Evolutionary conservation across 257 asterid species (phyloP).

Genomic region (Nicotiana tabacum): DNA sequence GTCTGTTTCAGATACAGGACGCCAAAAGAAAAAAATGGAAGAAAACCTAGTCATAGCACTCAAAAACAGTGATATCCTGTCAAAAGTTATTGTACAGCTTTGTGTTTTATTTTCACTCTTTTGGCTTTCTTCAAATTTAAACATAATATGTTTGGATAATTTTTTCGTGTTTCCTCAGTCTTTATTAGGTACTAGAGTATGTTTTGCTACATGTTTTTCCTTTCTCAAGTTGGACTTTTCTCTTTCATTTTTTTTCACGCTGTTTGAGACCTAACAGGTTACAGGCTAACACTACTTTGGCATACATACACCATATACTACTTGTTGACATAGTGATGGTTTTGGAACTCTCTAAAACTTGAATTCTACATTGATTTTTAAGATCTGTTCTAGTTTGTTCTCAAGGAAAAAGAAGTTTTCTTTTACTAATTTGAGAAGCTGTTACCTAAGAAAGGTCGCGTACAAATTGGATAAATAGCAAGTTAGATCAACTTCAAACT

Average conservation of each 20-base stretch:
- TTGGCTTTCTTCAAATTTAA: not conserved
- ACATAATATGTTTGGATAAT: not conserved
- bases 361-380: not conserved
- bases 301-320: not conserved
- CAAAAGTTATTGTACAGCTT: slow-evolving; percentile 24
- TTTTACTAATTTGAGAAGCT: not conserved
- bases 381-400: not conserved
- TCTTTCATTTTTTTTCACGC: not conserved
- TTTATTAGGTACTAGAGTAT: not conserved
- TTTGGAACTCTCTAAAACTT: not conserved
- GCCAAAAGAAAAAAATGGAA: not conserved
- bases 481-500: not conserved
- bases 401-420: not conserved
- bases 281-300: not conserved
- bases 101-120: not conserved
- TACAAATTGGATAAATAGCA: not conserved
- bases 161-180: not conserved
- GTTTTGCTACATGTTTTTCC: not conserved
- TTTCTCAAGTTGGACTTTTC: not conserved
- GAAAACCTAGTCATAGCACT: not conserved
- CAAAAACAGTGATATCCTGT: not conserved
- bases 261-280: not conserved
- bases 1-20: not conserved
- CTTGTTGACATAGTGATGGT: not conserved
- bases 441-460: not conserved